Percentiles rank a stretch among this genome's conserved stretches.
phyloP scores from a whole-genome alignment of 2,329 filamentous ascomycete genomes.

The Cladosporium sp. region DNA sequence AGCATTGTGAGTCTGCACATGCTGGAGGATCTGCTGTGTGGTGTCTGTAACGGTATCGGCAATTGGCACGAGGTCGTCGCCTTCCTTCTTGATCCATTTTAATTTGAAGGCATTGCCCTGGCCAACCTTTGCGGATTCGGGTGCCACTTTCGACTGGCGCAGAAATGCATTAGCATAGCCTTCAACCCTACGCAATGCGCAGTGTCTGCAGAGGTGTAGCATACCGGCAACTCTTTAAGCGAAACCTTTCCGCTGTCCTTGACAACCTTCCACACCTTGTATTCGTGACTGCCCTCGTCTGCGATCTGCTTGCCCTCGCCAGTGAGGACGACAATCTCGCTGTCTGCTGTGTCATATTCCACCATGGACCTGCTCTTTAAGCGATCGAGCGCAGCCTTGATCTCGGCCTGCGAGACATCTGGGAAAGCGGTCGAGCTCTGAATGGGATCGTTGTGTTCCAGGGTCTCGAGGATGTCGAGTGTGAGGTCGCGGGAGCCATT shows the following conservation, averaged over 20 bases:
- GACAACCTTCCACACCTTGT: conserved; percentile 47
- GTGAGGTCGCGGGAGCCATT: conserved; percentile 51
- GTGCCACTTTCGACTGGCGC: conserved; percentile 57
- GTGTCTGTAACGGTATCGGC: conserved; percentile 72
- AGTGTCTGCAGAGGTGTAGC: conserved; percentile 13
- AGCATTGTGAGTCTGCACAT: conserved; percentile 65
- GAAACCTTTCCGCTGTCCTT: conserved; percentile 40
- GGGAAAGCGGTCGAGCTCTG: conserved; percentile 30
- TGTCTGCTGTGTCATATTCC: conserved; percentile 75
- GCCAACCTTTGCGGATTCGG: conserved; percentile 77
- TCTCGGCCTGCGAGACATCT: conserved; percentile 36
- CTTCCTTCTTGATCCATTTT: conserved; percentile 62
- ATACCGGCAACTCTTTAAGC: conserved; percentile 44
- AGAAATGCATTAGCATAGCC: conserved; percentile 7
- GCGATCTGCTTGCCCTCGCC: conserved; percentile 73
- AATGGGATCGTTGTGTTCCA: conserved; percentile 36
- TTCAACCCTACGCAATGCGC: neutral
- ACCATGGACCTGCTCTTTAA: conserved; percentile 82
- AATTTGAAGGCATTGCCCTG: conserved; percentile 87
- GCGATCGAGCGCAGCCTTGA: conserved; percentile 86
- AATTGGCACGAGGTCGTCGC: conserved; percentile 51
- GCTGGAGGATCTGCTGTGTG: conserved; percentile 69
- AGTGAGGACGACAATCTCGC: conserved; percentile 72
- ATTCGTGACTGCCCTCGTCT: conserved; percentile 47
- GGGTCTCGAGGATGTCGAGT: conserved; percentile 75